Evolutionary conservation across 768 basidiomycete species (phyloP).

Genomic region (Hebeloma cylindrosporum): DNA sequence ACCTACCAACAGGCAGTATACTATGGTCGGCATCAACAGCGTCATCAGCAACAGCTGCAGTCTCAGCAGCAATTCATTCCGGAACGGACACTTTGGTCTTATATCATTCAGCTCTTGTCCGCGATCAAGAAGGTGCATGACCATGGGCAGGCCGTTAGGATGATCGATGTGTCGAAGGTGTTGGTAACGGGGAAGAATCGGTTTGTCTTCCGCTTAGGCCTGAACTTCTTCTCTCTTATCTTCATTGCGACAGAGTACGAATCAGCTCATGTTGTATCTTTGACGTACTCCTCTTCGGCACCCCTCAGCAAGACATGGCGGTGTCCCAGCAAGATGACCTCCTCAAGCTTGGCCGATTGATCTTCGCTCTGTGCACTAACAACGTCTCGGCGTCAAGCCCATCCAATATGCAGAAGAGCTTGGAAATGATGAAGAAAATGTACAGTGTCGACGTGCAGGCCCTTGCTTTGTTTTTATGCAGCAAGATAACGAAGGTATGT

Average conservation of each 20-base stretch:
- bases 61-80: conserved; percentile 44
- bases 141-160: conserved; percentile 73
- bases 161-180: conserved; percentile 85
- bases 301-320: conserved; percentile 52
- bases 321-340: conserved; percentile 86
- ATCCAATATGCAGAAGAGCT: conserved; percentile 65
- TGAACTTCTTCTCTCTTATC: background rate
- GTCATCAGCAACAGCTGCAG: conserved; percentile 21
- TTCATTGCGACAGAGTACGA: conserved; percentile 55
- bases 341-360: conserved; percentile 77
- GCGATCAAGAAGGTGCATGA: conserved; percentile 88
- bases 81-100: conserved; percentile 89
- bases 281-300: conserved; percentile 81
- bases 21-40: conserved; percentile 23
- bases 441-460: conserved; percentile 87
- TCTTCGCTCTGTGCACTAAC: conserved; percentile 77
- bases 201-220: conserved; percentile 33
- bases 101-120: conserved; percentile 84
- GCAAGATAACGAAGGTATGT: conserved; percentile 68
- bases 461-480: conserved; percentile 72
- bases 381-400: conserved; percentile 58
- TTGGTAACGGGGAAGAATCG: conserved; percentile 88
- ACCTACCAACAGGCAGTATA: conserved; percentile 24
- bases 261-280: conserved; percentile 84
- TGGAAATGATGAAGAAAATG: conserved; percentile 69